Base-by-base conservation (phyloP, 1,284 basidiomycete genomes). In the Phlebopus sp. region DNA sequence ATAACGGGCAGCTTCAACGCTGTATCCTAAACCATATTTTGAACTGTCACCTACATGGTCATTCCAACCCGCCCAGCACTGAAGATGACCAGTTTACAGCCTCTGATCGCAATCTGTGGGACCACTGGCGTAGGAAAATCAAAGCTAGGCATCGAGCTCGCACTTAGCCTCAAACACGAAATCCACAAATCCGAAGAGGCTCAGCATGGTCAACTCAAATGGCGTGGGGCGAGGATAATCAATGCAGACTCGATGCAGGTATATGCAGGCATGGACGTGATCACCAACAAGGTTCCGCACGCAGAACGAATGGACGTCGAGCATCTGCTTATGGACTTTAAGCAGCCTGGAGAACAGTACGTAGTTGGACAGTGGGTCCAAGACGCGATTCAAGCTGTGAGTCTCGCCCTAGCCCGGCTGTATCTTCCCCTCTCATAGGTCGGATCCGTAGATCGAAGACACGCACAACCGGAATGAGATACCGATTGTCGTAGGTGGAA, bases 211-310 rank as follows among this genome's bases (percentile, higher is more conserved):
- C 9, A n/a, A 54, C 64, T 67, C 58, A 68, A 66, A 34, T 86
- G 83, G 76, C 68, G 65, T 14, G 78, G 81, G 14, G 86, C 84
- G 13, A 78, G 85, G 59, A 78, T 98, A 55, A 87, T 99, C 63
- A 97, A 97, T 58, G 91, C 94, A 8, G 97, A 99, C 69, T 86
- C 96, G 9, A 99, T 99, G 95, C 97, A 99, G 69, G 86, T 95
- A 13, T 99, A 99, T 67, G 74, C 76, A n/a, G 95, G 96, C 0
- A 77, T 99, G 59, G 90, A 98, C 65, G 75, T 97, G 45, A 88
- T 98, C 59, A 99, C 97, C 17, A 99, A 99, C 70, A 99, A 99
- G 70, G 81, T 95, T 8, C 84, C 92, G 0, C 54, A 70, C 13
- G 71, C 76, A 25, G 94, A 99, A 68, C 85, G 80, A 67, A 74